Conservation (phyloP, 2,329 filamentous ascomycete genomes). For the Orbilia javanica region DNA sequence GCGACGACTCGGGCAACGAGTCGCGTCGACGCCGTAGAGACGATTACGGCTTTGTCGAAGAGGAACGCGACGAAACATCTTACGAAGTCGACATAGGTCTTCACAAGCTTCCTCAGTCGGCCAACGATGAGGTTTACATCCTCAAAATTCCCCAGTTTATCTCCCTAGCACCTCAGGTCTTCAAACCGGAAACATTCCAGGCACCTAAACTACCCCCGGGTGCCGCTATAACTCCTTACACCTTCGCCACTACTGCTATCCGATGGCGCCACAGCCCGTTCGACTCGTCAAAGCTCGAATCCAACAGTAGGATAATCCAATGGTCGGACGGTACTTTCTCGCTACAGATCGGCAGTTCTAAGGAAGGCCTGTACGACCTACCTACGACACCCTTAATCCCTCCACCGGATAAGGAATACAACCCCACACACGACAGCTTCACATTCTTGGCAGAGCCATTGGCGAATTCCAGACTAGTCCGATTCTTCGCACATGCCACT, state of each 20-base stretch:
- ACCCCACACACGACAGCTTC: conserved; percentile 72
- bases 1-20: conserved; percentile 42
- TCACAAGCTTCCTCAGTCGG: conserved; percentile 50
- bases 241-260: conserved; percentile 74
- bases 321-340: conserved; percentile 78
- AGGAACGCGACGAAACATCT: conserved; percentile 54
- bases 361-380: conserved; percentile 69
- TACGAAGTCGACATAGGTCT: conserved; percentile 58
- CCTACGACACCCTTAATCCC: conserved; percentile 68
- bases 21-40: conserved; percentile 32
- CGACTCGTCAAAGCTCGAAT: conserved; percentile 72
- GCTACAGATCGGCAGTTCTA: conserved; percentile 74
- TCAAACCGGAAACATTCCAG: conserved; percentile 73
- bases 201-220: conserved; percentile 65
- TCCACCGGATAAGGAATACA: conserved; percentile 64
- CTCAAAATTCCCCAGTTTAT: conserved; percentile 75
- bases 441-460: conserved; percentile 75
- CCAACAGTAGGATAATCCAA: conserved; percentile 74
- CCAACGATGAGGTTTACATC: conserved; percentile 68
- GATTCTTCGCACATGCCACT: conserved; percentile 74
- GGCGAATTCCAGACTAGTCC: conserved; percentile 71
- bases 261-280: conserved; percentile 76
- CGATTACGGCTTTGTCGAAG: conserved; percentile 29
- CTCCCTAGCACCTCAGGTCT: conserved; percentile 73
- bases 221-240: conserved; percentile 68